Evolutionary conservation across 805 yeast species (phyloP).

Genomic region (Metschnikowia baotianmanensis): DNA sequence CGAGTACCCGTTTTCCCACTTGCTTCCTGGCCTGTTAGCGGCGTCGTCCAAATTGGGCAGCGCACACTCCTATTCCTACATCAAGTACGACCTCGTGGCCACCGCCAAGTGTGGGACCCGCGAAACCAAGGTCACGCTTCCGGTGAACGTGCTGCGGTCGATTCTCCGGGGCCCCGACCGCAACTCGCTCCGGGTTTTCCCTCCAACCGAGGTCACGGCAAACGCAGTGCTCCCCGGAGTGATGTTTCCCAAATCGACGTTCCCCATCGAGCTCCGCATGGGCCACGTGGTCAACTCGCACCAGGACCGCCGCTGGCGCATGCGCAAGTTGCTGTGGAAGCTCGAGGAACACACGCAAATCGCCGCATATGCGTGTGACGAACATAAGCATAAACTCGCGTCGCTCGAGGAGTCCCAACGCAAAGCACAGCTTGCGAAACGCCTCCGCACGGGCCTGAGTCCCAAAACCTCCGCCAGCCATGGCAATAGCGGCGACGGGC

Average conservation of each 20-base stretch:
- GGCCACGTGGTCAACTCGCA: slow-evolving; percentile 61
- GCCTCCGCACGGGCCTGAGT: slow-evolving; percentile 11
- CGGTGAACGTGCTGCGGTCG: slow-evolving; percentile 73
- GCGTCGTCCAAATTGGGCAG: slow-evolving; percentile 70
- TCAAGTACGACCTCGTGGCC: slow-evolving; percentile 78
- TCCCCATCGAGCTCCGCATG: slow-evolving; percentile 77
- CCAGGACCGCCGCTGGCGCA: slow-evolving; percentile 76
- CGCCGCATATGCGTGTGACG: slow-evolving; percentile 53
- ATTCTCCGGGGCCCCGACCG: slow-evolving; percentile 79
- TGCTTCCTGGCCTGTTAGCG: slow-evolving; percentile 85
- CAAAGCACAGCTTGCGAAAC: slow-evolving; percentile 14
- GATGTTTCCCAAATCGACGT: slow-evolving; percentile 80
- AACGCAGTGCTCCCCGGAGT: slow-evolving; percentile 86
- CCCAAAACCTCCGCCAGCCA: slow-evolving; percentile 6
- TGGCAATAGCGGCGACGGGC: slow-evolving; percentile 6
- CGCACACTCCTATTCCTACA: slow-evolving; percentile 44
- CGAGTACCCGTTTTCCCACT: slow-evolving; percentile 87
- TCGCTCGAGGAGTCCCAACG: slow-evolving; percentile 39
- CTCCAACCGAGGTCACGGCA: slow-evolving; percentile 91
- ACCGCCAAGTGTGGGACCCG: slow-evolving; percentile 32
- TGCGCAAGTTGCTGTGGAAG: slow-evolving; percentile 87
- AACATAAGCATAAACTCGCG: slow-evolving; percentile 52
- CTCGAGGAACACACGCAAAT: slow-evolving; percentile 79
- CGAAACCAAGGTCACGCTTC: slow-evolving; percentile 46
- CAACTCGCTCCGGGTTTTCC: slow-evolving; percentile 86